Evolutionary conservation across 2,329 filamentous ascomycete species (phyloP).

Genomic region (Colletotrichum orbiculare): DNA sequence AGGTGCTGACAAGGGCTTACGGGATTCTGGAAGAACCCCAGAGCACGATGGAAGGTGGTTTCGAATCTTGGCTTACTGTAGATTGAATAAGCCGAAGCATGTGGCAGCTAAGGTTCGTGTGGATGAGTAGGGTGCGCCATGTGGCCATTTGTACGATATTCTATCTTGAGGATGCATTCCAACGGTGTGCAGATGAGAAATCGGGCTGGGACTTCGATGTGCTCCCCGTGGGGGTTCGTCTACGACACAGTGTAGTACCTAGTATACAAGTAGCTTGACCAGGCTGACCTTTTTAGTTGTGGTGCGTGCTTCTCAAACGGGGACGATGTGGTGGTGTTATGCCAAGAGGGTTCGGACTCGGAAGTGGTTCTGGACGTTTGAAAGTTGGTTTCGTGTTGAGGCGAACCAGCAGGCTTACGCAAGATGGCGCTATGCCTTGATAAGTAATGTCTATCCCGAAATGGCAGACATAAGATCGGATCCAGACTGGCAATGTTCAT

Average conservation of each 20-base stretch:
- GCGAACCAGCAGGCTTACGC: not conserved
- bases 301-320: constrained; percentile 1
- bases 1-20: not conserved
- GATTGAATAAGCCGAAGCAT: constrained; percentile 33
- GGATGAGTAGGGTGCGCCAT: not conserved
- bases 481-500: no score
- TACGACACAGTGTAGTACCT: not conserved
- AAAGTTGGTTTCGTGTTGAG: constrained; percentile 9
- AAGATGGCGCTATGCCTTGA: not conserved
- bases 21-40: constrained; percentile 24
- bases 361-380: constrained; percentile 14
- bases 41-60: constrained; percentile 30
- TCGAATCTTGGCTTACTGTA: constrained; percentile 34
- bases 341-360: constrained; percentile 29
- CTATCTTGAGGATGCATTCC: constrained; percentile 14
- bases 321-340: constrained; percentile 10
- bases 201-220: no score
- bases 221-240: not conserved
- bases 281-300: constrained; percentile 11
- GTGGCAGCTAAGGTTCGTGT: constrained; percentile 29
- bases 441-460: no score
- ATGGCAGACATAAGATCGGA: no score
- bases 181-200: not conserved
- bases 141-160: constrained; percentile 9
- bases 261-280: not conserved